Base-by-base conservation (phyloP, 768 basidiomycete genomes). In the Pleurotus giganteus region DNA sequence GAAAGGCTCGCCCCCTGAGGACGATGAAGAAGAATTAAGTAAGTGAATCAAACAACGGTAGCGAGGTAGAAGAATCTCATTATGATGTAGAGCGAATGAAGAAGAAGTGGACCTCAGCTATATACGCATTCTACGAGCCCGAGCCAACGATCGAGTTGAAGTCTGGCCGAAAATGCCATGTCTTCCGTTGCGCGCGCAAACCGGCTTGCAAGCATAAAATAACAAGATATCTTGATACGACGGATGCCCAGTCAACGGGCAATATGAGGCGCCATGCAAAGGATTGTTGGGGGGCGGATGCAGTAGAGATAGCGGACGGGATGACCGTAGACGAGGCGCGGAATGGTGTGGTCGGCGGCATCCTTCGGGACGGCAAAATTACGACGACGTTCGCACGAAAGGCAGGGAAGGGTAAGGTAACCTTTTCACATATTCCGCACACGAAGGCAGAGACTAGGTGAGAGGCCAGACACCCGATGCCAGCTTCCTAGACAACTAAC, bases 231-330 rank as follows among this genome's bases (percentile, higher is more conserved):
- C 58, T 66, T 3, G 64, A 69, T 37, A 66, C 45, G 7, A 57
- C 24, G 4, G 68, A 70, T 54, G 42, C 53, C 0, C 45, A 46
- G 9, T 67, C 61, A 4, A 74, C 70, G 0, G 55, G 65, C 11
- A 72, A 72, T 59, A 51, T 69, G 36, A 37, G 53, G 12, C 60
- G 60, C 29, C 65, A 73, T 58, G 65, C 59, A 0, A 56, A 55
- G 4, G 27, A n/a, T 0, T 73, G 73, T 62, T 71, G 65, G 65
- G 69, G 69, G 8, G 17, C 58, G 2, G 66, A 69, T 4, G 61
- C n/a, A n/a, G n/a, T n/a, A n/a, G n/a, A n/a, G n/a, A n/a, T n/a
- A n/a, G n/a, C n/a, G n/a, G n/a, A n/a, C n/a, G n/a, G n/a, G n/a
- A n/a, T n/a, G n/a, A n/a, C n/a, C n/a, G n/a, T n/a, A n/a, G n/a